Conservation (phyloP, 2,329 filamentous ascomycete species). For the Colletotrichum abscissum region DNA sequence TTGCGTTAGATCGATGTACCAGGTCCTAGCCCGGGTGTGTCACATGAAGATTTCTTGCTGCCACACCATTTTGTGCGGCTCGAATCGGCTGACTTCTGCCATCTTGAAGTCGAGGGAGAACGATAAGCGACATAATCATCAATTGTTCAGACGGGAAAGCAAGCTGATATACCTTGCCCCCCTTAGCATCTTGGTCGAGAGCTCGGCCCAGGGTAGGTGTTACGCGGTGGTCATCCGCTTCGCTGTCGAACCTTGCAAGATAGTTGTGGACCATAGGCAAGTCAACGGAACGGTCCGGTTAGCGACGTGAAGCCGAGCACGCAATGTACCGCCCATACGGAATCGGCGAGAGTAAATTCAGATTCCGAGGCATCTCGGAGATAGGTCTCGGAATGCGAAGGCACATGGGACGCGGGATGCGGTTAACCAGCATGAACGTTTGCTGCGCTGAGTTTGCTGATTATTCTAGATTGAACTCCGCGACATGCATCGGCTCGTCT, state of each 20-base stretch:
- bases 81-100: not conserved
- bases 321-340: not conserved
- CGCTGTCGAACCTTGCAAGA: not conserved
- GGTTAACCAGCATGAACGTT: not conserved
- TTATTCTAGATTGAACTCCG: not conserved
- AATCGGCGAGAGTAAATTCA: not conserved
- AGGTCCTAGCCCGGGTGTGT: not conserved
- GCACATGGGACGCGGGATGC: not conserved
- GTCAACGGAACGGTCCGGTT: not conserved
- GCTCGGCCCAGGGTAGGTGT: not conserved
- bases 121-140: not conserved
- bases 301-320: not conserved
- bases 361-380: not conserved
- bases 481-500: not conserved
- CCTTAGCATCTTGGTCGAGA: not conserved
- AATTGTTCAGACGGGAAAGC: not conserved
- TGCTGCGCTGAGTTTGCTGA: not conserved
- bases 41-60: not conserved
- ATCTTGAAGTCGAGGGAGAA: not conserved
- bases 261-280: not conserved
- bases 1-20: not conserved
- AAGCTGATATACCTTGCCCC: not conserved
- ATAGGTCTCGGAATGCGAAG: not conserved
- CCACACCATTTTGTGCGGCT: not conserved
- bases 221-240: not conserved